Conservation (phyloP, 1,284 basidiomycete species). For the Trichosporon sp. region DNA sequence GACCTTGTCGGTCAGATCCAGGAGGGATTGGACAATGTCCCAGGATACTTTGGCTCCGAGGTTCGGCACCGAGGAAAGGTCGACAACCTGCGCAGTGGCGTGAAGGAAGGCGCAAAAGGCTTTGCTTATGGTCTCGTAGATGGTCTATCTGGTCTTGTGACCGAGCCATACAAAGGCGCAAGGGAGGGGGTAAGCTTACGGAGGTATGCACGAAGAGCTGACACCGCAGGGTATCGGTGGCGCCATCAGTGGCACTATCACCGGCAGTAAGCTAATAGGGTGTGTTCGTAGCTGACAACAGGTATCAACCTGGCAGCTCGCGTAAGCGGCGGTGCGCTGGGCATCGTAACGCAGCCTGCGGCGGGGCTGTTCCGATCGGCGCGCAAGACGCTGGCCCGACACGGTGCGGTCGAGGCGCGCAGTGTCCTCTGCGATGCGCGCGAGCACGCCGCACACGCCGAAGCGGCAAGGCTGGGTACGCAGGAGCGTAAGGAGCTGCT, state of each 20-base stretch:
- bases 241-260: conserved; percentile 8
- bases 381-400: not conserved
- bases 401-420: not conserved
- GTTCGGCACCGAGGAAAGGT: conserved; percentile 51
- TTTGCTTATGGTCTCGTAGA: conserved; percentile 54
- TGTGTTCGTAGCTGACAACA: conserved; percentile 5
- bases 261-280: conserved; percentile 28
- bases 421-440: conserved; percentile 9
- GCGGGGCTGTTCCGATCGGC: conserved; percentile 12
- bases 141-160: conserved; percentile 57
- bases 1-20: conserved; percentile 52
- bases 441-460: not conserved
- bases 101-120: conserved; percentile 53
- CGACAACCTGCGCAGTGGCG: conserved; percentile 51
- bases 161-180: conserved; percentile 54
- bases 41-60: conserved; percentile 53
- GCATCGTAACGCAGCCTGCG: conserved; percentile 17
- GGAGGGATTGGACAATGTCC: conserved; percentile 54
- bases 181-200: conserved; percentile 51
- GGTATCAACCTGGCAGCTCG: conserved; percentile 53
- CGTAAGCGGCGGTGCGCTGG: conserved; percentile 47
- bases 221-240: conserved; percentile 14
- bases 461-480: not conserved
- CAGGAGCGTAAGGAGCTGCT: conserved; percentile 7
- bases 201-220: not conserved